Conservation (phyloP, 2,329 filamentous ascomycete species). For the Cytospora schulzeri region DNA sequence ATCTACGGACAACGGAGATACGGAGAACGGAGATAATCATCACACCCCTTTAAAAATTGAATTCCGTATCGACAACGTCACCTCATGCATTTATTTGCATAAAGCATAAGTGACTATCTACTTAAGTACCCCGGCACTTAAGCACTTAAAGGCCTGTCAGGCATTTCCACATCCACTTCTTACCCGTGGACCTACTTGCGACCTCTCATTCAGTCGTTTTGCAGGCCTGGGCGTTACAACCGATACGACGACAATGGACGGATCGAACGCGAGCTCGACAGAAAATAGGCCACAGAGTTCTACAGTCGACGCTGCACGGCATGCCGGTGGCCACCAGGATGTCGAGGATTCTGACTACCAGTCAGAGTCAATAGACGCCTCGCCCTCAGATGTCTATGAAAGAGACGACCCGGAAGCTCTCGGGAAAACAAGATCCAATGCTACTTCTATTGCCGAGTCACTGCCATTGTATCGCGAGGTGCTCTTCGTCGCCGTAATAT, state of each 20-base stretch:
- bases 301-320: not conserved
- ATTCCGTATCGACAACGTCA: too few species aligned
- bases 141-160: too few species aligned
- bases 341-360: not conserved
- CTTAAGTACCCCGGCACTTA: too few species aligned
- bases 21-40: too few species aligned
- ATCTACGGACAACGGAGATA: too few species aligned
- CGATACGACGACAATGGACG: not conserved
- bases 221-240: not conserved
- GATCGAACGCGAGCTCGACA: not conserved
- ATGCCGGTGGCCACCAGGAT: not conserved
- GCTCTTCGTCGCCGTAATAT: conserved; percentile 25
- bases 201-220: not conserved
- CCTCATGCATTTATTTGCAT: too few species aligned
- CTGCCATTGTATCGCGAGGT: conserved; percentile 26
- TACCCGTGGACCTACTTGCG: not conserved
- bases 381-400: conserved; percentile 7
- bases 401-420: conserved; percentile 15
- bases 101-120: too few species aligned
- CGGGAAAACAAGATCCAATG: conserved; percentile 5
- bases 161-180: too few species aligned
- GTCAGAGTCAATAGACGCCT: not conserved
- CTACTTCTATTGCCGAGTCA: conserved; percentile 21
- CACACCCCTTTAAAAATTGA: too few species aligned
- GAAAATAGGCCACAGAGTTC: not conserved